A percentile compares a stretch with the other conserved stretches of the same genome.
Conservation (phyloP, 768 basidiomycete species). For the Pholiota microspora region DNA sequence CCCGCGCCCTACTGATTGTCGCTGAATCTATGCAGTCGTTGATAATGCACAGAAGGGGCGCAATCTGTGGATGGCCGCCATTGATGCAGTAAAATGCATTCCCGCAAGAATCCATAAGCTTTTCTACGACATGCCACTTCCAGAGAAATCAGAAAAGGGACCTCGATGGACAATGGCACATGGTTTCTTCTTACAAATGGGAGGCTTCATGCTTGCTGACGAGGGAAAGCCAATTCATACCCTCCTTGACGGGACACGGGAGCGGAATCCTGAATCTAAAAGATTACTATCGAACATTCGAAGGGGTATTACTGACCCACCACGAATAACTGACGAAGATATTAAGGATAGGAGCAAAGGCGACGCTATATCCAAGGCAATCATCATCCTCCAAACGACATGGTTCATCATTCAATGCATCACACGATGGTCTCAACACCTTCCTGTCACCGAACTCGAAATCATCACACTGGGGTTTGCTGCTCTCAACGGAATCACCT, state of each 20-base stretch:
- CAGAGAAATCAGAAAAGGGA: not conserved
- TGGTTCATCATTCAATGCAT: slow-evolving; percentile 35
- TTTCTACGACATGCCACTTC: not conserved
- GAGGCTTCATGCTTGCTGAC: slow-evolving; percentile 22
- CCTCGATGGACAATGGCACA: slow-evolving; percentile 14
- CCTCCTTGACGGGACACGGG: not conserved
- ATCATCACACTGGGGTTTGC: slow-evolving; percentile 33
- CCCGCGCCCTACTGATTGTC: not conserved
- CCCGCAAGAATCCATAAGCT: too few relatives aligned
- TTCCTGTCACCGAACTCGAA: slow-evolving; percentile 33
- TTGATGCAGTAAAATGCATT: too few relatives aligned
- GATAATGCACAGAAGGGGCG: too few relatives aligned
- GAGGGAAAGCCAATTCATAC: slow-evolving; percentile 2
- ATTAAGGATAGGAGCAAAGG: slow-evolving; percentile 29
- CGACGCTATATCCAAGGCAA: slow-evolving; percentile 29
- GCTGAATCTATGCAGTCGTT: not conserved
- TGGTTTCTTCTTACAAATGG: slow-evolving; percentile 21
- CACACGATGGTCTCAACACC: slow-evolving; percentile 17
- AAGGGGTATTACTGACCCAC: slow-evolving; percentile 13
- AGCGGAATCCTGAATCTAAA: not conserved
- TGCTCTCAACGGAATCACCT: slow-evolving; percentile 26
- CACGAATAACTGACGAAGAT: slow-evolving; percentile 15
- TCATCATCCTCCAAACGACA: slow-evolving; percentile 29
- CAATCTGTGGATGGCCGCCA: too few relatives aligned
- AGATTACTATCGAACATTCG: slow-evolving; percentile 2